Percentiles rank a stretch among this genome's conserved stretches.
phyloP scores from a whole-genome alignment of 306 rosid species.

The Cucurbita pepo region DNA sequence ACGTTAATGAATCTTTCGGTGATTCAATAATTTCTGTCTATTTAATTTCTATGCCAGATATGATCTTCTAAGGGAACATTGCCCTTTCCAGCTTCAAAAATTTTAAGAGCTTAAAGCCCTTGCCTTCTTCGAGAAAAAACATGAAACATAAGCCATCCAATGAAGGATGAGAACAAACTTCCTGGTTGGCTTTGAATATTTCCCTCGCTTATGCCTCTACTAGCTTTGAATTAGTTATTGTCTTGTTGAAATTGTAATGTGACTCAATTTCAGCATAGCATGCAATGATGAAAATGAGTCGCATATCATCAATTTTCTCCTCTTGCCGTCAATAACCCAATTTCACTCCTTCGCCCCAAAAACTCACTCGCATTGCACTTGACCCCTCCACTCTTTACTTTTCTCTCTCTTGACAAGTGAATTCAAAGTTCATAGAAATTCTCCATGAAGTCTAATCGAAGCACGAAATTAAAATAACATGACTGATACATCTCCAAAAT shows the following conservation, averaged over 20 bases:
- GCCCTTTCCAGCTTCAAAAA: not conserved
- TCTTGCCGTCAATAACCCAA: not conserved
- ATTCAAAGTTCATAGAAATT: not conserved
- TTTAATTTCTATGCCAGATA: not conserved
- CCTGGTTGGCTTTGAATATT: not conserved
- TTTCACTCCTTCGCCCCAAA: not conserved
- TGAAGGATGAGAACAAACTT: not conserved
- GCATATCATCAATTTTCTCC: not conserved
- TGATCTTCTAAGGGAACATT: not conserved
- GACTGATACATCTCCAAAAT: not conserved
- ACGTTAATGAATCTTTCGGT: not conserved
- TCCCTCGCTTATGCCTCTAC: not conserved
- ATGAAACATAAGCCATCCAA: not conserved
- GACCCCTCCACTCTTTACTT: not conserved
- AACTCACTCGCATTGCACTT: not conserved
- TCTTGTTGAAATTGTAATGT: not conserved
- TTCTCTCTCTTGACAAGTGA: not conserved
- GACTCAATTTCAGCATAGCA: not conserved
- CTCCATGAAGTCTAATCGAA: not conserved
- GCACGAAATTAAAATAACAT: not conserved
- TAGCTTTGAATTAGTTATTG: not conserved
- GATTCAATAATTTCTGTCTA: not conserved
- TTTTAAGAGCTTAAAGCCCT: not conserved
- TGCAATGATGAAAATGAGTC: not conserved
- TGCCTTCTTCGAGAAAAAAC: not conserved